phyloP scores from a whole-genome alignment of 2,329 filamentous ascomycete genomes.

The Botrytis deweyae region DNA sequence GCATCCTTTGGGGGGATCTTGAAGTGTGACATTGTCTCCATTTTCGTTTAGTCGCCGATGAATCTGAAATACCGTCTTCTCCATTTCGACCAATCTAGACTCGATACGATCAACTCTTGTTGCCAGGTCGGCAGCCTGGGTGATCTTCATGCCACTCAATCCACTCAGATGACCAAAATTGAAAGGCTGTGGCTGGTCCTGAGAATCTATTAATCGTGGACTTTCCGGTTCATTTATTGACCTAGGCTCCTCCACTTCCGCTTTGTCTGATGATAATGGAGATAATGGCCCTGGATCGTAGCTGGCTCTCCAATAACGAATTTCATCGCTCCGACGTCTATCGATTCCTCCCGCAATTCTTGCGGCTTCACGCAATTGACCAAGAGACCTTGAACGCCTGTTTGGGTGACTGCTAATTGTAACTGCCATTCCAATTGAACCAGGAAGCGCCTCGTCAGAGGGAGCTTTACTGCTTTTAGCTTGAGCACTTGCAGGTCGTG shows the following conservation, averaged over 20 bases:
- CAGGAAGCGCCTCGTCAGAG: slow-evolving; percentile 27
- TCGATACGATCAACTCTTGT: slow-evolving; percentile 54
- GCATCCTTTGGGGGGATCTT: slow-evolving; percentile 31
- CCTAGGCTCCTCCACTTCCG: slow-evolving; percentile 41
- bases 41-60: slow-evolving; percentile 22
- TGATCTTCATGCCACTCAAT: slow-evolving; percentile 57
- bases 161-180: slow-evolving; percentile 52
- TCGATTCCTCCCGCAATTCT: slow-evolving; percentile 37
- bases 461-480: slow-evolving; percentile 48
- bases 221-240: slow-evolving; percentile 38
- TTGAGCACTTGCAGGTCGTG: slow-evolving; percentile 60
- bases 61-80: slow-evolving; percentile 39
- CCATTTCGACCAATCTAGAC: slow-evolving; percentile 51
- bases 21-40: slow-evolving; percentile 27
- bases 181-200: slow-evolving; percentile 52
- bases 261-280: slow-evolving; percentile 49
- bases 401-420: slow-evolving; percentile 54
- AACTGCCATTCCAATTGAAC: slow-evolving; percentile 59
- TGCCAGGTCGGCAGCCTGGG: slow-evolving; percentile 54
- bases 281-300: slow-evolving; percentile 54
- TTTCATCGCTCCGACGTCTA: slow-evolving; percentile 61
- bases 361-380: slow-evolving; percentile 50
- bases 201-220: slow-evolving; percentile 24
- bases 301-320: slow-evolving; percentile 63
- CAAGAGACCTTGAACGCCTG: slow-evolving; percentile 59